Evolutionary conservation across 192 early-diverging fungal genomes (phyloP), one percentile per base, ranked within the genome.

Genomic region (Linnemannia zychae): DNA sequence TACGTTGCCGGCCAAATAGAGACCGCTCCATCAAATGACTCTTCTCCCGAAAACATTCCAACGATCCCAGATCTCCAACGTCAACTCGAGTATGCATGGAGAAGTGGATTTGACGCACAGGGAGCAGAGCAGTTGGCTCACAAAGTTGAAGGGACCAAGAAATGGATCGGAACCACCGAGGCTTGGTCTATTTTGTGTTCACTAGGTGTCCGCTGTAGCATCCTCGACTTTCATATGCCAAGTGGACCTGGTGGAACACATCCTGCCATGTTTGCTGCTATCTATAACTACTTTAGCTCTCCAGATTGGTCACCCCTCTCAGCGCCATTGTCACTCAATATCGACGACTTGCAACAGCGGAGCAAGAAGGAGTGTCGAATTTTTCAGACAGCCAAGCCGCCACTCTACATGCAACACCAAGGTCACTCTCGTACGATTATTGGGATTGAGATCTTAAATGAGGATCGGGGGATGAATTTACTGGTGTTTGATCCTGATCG

Each of bases 111-210:
- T 67, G 95, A 95, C 79, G 72, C 76, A 0, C 72, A 83, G 15
- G 95, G 94, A 4, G 91, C 91, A 3, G 46, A 46, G 22, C 93
- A 95, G 67, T 79, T 94, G 13, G 76, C 73, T 7, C 87, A 92
- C 75, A 87, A 82, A 11, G 91, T 94, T 3, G 66, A 86, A 28
- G 90, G 87, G 24, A 93, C 93, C 7, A 65, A 86, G 12, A 93
- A 92, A 74, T 95, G 94, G 94, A 94, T 95, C 76, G 94, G 94
- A 0, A 90, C 94, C 0, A 94, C 93, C 1, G 94, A 95, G 72
- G 91, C 91, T 0, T 94, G 92, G 77, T 90, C 90, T 1, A 83
- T 94, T 6, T 73, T 95, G 33, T 81, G 89, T 1, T 92, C 90
- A 17, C 69, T 95, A 0, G 93, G 93, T 7, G 77, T 92, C 53